Percentiles rank a stretch among this genome's conserved stretches.
These are phyloP conservation scores for Botrytis squamosa DNA, from an alignment of 2,329 filamentous ascomycete species.

Conservation along the genomic window DNA sequence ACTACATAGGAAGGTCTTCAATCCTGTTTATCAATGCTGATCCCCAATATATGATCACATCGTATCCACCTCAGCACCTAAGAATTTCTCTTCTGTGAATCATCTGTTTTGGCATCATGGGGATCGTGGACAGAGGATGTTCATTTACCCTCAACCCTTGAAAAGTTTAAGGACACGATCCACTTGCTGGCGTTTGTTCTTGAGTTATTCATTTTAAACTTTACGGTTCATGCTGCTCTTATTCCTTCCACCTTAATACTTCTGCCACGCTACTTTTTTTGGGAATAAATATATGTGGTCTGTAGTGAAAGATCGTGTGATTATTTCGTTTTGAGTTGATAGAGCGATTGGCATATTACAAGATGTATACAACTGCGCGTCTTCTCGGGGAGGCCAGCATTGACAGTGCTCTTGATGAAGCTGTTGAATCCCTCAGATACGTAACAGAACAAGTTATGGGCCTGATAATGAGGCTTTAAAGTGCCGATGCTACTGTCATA, in stretches of 20 bases:
- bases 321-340: background rate
- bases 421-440: background rate
- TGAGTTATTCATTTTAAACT: background rate
- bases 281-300: background rate
- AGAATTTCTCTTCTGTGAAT: background rate
- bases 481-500: background rate
- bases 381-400: background rate
- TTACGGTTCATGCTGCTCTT: background rate
- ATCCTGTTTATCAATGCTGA: background rate
- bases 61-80: background rate
- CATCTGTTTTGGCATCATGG: background rate
- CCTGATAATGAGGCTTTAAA: background rate
- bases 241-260: background rate
- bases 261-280: background rate
- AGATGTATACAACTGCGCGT: background rate
- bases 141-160: background rate
- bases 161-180: background rate
- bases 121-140: background rate
- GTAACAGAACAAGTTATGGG: background rate
- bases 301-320: background rate
- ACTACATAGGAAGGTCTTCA: background rate
- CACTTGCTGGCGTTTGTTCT: background rate
- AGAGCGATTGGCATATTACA: background rate
- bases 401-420: background rate
- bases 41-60: background rate